Evolutionary conservation across 129 eudicot species (phyloP), one percentile per base, ranked within the genome.

Genomic region (Lactuca sativa): DNA sequence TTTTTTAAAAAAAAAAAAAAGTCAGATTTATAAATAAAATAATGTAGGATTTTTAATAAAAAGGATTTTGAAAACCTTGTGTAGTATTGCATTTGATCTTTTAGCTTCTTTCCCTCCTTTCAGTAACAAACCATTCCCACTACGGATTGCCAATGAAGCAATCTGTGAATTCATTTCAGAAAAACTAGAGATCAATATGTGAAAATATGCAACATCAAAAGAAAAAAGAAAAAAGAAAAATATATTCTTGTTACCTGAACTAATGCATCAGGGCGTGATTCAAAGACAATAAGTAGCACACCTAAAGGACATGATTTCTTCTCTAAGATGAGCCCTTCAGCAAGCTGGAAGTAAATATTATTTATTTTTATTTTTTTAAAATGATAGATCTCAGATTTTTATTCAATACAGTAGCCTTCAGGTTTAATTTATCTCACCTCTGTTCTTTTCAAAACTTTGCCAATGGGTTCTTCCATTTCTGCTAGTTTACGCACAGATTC

Each of bases 91-190:
- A 76, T 92, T 92, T 66, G 98, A 82, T 13, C 85, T 83, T 67
- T 69, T 80, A 51, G 98, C 98, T 70, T 92, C 98, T 71, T 88
- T 92, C 63, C 98, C 98, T 48, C 98, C 98, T 85, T 92, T 92
- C 77, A 92, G 48, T n/a, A 92, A 82, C 67, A 92, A 74, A 10
- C 98, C 98, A 70, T 92, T 92, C 72, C 98, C 98, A 67, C 88
- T 85, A 36, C 95, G 89, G 55, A 92, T 83, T n/a, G 98, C 98
- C 82, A 92, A 72, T 51, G 98, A 92, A 77, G 98, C 96, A 64
- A 92, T 92, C 98, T 92, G 79, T 68, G 58, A 63, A 71, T 67
- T 64, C 59, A 53, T 63, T 64, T 59, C 2, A 47, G 8, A 66
- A 51, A 43, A 51, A 63, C 32, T 30, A 6, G 14, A n/a, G 18